Evolutionary conservation across 2,329 filamentous ascomycete species (phyloP).

Genomic region (Colletotrichum eleusines): DNA sequence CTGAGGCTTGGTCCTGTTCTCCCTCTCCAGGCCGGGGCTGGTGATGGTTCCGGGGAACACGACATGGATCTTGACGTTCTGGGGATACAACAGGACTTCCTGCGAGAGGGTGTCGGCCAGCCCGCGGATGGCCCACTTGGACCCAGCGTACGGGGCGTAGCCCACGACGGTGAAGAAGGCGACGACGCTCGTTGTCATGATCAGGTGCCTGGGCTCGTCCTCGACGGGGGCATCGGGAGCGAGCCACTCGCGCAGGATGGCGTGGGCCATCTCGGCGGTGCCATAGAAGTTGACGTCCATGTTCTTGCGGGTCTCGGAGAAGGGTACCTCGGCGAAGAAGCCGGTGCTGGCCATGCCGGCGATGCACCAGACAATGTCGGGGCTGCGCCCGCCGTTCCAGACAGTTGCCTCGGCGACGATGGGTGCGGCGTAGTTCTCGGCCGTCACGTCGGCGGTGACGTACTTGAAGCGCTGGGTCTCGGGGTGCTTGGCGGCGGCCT

Average conservation of each 20-base stretch:
- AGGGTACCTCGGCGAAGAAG: slow-evolving; percentile 81
- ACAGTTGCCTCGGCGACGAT: slow-evolving; percentile 78
- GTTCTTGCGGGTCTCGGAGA: slow-evolving; percentile 76
- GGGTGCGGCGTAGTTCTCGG: slow-evolving; percentile 74
- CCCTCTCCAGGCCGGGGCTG: slow-evolving; percentile 78
- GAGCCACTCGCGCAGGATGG: slow-evolving; percentile 82
- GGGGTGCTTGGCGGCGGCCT: slow-evolving; percentile 73
- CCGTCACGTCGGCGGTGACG: slow-evolving; percentile 85
- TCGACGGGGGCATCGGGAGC: slow-evolving; percentile 59
- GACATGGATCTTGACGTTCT: slow-evolving; percentile 82
- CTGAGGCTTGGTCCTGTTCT: slow-evolving; percentile 83
- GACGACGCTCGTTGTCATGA: slow-evolving; percentile 85
- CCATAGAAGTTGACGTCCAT: slow-evolving; percentile 97
- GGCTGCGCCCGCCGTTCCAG: slow-evolving; percentile 81
- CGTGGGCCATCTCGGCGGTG: slow-evolving; percentile 86
- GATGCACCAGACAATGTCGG: slow-evolving; percentile 92
- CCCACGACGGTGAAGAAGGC: slow-evolving; percentile 84
- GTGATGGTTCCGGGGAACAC: slow-evolving; percentile 88
- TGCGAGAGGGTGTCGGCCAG: slow-evolving; percentile 86
- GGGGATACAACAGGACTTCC: slow-evolving; percentile 89
- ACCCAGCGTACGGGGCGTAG: slow-evolving; percentile 85
- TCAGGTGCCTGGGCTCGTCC: slow-evolving; percentile 76
- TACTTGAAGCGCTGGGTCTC: slow-evolving; percentile 82
- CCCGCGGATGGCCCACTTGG: slow-evolving; percentile 86
- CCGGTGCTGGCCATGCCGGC: slow-evolving; percentile 81